Base-by-base conservation (phyloP, 1,284 basidiomycete genomes). In the Ceratobasidium sp. region DNA sequence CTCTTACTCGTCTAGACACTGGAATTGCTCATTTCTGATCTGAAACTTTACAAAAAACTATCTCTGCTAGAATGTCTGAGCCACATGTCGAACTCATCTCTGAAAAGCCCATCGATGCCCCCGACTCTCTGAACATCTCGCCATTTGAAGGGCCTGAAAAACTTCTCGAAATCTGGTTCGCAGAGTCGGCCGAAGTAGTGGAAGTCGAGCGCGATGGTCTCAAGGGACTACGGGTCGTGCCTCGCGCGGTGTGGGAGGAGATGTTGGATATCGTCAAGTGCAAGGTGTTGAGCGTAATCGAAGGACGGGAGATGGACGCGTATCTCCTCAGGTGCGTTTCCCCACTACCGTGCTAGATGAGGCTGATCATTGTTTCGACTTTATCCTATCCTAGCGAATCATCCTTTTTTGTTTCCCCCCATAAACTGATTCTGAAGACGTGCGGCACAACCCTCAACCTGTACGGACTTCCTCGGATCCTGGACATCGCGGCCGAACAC, bases 401-500 rank as follows among this genome's bases (percentile, higher is more conserved):
- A 0, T 98, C 96, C 59, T 87, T 99, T 77, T 97, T 99, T 79
- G 90, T 99, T 74, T 96, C 93, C 59, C 90, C 97, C 1, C 96
- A 99, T 83, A 92, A 96, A 76, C 86, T 99, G 76, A 98, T 99
- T 77, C 88, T 99, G 79, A 99, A 99, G 84, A 99, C 97, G 10
- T 99, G 97, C 81, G 97, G 97, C 18, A 99, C 97, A 1, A 99
- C 97, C 10, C 91, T 98, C 73, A 97, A 99, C 81, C 89, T 99
- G 52, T 87, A 97, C 73, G 97, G 97, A 30, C 86, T 98, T 60
- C 92, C 94, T 41, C 89, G 93, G 73, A 96, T 98, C 79, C 90
- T 99, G 76, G 89, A 95, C 78, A 95, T 98, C 79, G 94, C 96
- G 1, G 84, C 87, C 71, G 85, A 89, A 52, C 86, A 93, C 71